Evolutionary conservation across 2,329 filamentous ascomycete genomes (phyloP), one percentile per base, ranked within the genome.

Genomic region (Paraphoma sp.): DNA sequence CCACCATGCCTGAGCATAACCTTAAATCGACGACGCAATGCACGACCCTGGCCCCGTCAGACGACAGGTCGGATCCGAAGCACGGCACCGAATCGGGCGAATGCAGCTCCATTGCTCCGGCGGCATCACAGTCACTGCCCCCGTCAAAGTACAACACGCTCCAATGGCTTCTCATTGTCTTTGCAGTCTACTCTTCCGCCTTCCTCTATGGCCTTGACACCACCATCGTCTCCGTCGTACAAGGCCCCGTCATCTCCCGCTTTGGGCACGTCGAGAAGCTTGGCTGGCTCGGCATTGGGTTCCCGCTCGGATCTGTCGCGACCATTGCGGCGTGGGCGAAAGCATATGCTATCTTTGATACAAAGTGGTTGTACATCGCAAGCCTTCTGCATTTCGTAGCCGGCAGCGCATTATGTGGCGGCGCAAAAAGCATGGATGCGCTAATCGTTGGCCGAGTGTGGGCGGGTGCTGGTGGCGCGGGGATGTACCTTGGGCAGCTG

Each of bases 381-480:
- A 60, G 54, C 9, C 48, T 57, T 17, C 10, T 60, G 7, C 56
- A 57, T 28, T 70, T 68, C 33, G 45, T 69, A 80, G 14, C 59
- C n/a, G 76, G 71, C 4, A 70, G 63, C 33, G 68, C 73, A 5
- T 48, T 78, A 9, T 78, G 75, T 53, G 74, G 71, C 23, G 70
- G 54, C 18, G 71, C 73, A 4, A 69, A 70, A 0, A 65, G 56
- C 17, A 76, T 77, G 47, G 56, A 67, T 28, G 59, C 64, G 2
- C 43, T 74, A 16, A 74, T 77, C 41, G 65, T 83, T 11, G 82
- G 82, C 2, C 71, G 82, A 9, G 80, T 76, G 7, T 70, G 81
- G 33, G 76, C 76, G 36, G 82, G 82, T 12, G 62, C 78, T 28
- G 81, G 81, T 1, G 81, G 80, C 0, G 65, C 68, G 2, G 82